Evolutionary conservation across 331 rosid genomes (phyloP), one percentile per base, ranked within the genome.

Genomic region (Pyracantha coccinea): DNA sequence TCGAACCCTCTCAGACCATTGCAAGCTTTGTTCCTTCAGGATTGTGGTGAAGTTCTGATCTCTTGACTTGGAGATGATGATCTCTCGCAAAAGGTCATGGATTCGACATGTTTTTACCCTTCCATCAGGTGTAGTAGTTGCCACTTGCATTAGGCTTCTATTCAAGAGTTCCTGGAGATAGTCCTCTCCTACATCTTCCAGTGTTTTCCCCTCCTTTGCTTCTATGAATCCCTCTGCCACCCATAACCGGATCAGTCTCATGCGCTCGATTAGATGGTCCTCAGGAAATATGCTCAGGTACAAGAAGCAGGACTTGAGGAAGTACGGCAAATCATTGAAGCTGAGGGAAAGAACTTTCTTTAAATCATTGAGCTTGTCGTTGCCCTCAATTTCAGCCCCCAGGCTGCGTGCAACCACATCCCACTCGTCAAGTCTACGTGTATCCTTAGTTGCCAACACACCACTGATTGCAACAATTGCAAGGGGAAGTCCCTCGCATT

Each of bases 181-280:
- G 31, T 75, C 72, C 2, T 61, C 72, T 35, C 68, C 80, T 63
- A 75, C 77, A 23, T 7, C 64, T 53, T 80, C 83, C 29, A 53
- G 68, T 25, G 83, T 44, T 38, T 80, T 69, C 65, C 74, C 73
- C 20, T 75, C 61, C 23, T 69, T 21, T 20, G 59, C 53, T 19
- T 80, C 72, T 4, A 80, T 27, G 20, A 80, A 80, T 19, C 83
- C 79, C 71, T 80, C 79, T 12, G 83, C 83, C 12, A 75, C 71
- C 83, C 83, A 80, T 27, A 66, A 23, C 41, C 83, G 80, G 38
- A 74, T 74, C 28, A 80, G 44, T 33, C 83, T 68, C 9, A 68
- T 27, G 29, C 38, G 75, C 44, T 60, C 59, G 20, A 80, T 68
- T 21, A 20, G 38, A 45, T 75, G 63, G 29, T 61, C 79, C 75